Base-by-base conservation (phyloP, 768 basidiomycete species). In the Lactifluus volemus region DNA sequence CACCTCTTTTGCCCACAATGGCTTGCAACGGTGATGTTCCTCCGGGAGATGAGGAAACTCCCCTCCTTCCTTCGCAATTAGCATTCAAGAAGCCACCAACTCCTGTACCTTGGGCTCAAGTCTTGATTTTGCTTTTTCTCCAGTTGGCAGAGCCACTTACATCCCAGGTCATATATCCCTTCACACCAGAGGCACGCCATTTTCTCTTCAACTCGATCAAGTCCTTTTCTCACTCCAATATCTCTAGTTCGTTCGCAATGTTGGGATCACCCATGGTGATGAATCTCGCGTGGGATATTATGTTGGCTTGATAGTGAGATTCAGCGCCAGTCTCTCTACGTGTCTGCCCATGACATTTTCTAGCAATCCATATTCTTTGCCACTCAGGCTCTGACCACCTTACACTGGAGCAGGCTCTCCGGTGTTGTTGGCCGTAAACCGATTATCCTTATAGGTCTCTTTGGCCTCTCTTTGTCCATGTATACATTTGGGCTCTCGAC, bases 281-380 rank as follows among this genome's bases (percentile, higher is more conserved):
- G 25, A 25, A 2, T 25, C 25, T 25, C 25, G 25, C 25, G 25
- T 25, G 25, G 25, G 25, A 25, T 25, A 25, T 25, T 25, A 25
- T 25, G 25, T 25, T 2, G 25, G 25, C 25, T 25, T 25, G 25
- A 25, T 25, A 2, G 25, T 88, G 45, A 42, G 78, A 69, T 7
- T 7, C 39, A 25, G 32, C 5, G 39, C 30, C 10, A 47, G 34
- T 25, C 58, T 44, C 34, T 1, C 8, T 4, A 41, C 30, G 9
- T 12, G 12, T 56, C 61, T 61, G 1, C 25, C 25, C 25, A 25
- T 25, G 25, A 1, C 25, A 25, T 25, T 2, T 25, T 25, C 25
- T 25, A 91, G 89, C 83, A 88, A 78, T 90, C 89, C 0, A 67
- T 88, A 12, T 91, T 89, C 72, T 91, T 85, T 64, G 75, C 86